Evolutionary conservation across 2,329 filamentous ascomycete genomes (phyloP), one percentile per base, ranked within the genome.

Genomic region (Corinectria fuckeliana): DNA sequence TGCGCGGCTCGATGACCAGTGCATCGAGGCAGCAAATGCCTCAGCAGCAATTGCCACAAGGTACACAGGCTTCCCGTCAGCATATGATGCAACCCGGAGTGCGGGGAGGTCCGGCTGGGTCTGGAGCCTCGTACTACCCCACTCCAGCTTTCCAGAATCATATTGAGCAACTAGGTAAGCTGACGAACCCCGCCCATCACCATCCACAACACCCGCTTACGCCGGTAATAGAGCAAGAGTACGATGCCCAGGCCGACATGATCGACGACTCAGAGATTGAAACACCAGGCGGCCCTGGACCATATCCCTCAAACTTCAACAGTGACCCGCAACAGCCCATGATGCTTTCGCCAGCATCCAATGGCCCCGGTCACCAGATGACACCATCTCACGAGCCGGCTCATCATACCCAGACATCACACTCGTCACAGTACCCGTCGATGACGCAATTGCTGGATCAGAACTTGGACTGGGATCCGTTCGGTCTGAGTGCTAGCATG

Each of bases 91-190:
- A 79, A 21, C 50, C 71, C 32, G 71, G 71, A 50, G 60, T 76
- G 64, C 67, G 74, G 58, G 72, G 72, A 69, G 74, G 73, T 42
- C 72, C 77, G 66, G 71, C 77, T 62, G 76, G 75, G 65, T 73
- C 79, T 44, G 71, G 78, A 60, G 75, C 81, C 48, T 74, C 83
- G 52, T 96, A 90, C 78, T 97, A 96, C 74, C 88, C 91, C 49
- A 90, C 92, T 58, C 90, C 91, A 16, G 80, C 81, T 2, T 97
- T 96, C 78, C 92, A 96, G 74, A 95, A 91, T 76, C 94, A 97
- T 76, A 93, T 96, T 78, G 91, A 96, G 77, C 92, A 97, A 82
- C 87, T 98, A 77, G 94, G 94, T 91, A 92, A 91, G 93, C 83
- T 84, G 73, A 77, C 84, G 82, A 81, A 71, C 7, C 20, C 41